phyloP scores from a whole-genome alignment of 768 basidiomycete species.

The Pleurotus cornucopiae region DNA sequence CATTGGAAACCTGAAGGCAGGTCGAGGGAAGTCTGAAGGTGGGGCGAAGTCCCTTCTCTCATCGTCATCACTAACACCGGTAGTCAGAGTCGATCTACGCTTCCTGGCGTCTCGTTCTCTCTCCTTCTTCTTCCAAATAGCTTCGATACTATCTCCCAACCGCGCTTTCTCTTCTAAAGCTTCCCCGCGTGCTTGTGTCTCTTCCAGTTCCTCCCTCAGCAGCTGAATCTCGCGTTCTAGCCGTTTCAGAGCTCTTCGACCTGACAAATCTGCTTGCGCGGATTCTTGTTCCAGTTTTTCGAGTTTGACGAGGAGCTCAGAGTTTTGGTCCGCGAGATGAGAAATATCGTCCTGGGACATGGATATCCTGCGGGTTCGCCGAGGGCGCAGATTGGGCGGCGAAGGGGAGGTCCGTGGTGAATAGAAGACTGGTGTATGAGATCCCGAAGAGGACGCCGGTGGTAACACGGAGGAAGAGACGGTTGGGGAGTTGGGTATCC shows the following conservation, averaged over 20 bases:
- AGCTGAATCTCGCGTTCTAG: conserved; percentile 79
- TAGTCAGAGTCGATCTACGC: conserved; percentile 22
- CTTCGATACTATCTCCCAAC: conserved; percentile 34
- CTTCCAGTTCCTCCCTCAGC: conserved; percentile 72
- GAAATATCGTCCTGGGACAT: conserved; percentile 68
- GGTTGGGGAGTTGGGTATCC: conserved; percentile 47
- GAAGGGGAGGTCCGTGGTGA: conserved; percentile 18
- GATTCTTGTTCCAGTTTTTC: conserved; percentile 75
- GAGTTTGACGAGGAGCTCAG: conserved; percentile 71
- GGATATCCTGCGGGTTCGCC: conserved; percentile 47
- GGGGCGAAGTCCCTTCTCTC: conserved; percentile 61
- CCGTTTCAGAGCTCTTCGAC: conserved; percentile 63
- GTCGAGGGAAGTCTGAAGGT: background rate
- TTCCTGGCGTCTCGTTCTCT: conserved; percentile 35
- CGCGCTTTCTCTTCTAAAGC: conserved; percentile 69
- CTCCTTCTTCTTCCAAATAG: conserved; percentile 41
- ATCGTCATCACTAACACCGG: conserved; percentile 20
- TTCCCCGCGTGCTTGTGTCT: conserved; percentile 64
- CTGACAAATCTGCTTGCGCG: conserved; percentile 56
- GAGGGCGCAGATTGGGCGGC: conserved; percentile 17
- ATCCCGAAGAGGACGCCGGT: conserved; percentile 19
- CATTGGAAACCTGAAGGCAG: background rate
- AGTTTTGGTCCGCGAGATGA: conserved; percentile 76
- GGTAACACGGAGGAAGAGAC: background rate
- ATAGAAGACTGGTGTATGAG: conserved; percentile 12